Evolutionary conservation across 2,329 filamentous ascomycete genomes (phyloP), one percentile per base, ranked within the genome.

Genomic region (Diaporthe sp.): DNA sequence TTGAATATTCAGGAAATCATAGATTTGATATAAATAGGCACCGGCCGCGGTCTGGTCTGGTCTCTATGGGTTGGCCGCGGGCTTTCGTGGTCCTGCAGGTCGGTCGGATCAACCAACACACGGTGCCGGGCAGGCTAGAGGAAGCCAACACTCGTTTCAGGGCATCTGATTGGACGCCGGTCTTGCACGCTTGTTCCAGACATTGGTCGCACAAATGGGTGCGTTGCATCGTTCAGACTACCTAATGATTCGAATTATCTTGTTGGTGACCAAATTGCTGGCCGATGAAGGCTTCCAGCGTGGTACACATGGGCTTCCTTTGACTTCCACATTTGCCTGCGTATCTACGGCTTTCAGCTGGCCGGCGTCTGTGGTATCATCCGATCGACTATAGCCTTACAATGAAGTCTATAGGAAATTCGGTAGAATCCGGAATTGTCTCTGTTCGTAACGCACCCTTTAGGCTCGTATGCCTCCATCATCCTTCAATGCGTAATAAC

Each of bases 111-210:
- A 27, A 42, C 59, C 59, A 63, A 63, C 37, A 44, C 9, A 12
- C n/a, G 13, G n/a, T 39, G 37, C 37, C 30, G 17, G 8, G 25
- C 17, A 32, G 27, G 27, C 55, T 25, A 12, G 10, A 25, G 32
- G 30, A 44, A 44, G n/a, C 59, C 59, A 63, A 63, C 59, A 19
- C 25, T n/a, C 30, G 25, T 63, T 63, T 63, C 59, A 32, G 39
- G n/a, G 6, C 25, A 32, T 30, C 25, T 63, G 9, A 30, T 63
- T 63, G 59, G 59, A 44, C 30, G 8, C 22, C 19, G 15, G 2
- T 22, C 4, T 7, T 19, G 9, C 37, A 4, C 1, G 4, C 5
- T n/a, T 27, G n/a, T 27, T 19, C 39, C 59, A 19, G 19, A 27
- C 9, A 8, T n/a, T 22, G 53, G 53, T 35, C 30, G 4, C 32